Percentiles rank a stretch among this genome's conserved stretches.
phyloP scores from a whole-genome alignment of 1,139 yeast species.

The Candida neerlandica region DNA sequence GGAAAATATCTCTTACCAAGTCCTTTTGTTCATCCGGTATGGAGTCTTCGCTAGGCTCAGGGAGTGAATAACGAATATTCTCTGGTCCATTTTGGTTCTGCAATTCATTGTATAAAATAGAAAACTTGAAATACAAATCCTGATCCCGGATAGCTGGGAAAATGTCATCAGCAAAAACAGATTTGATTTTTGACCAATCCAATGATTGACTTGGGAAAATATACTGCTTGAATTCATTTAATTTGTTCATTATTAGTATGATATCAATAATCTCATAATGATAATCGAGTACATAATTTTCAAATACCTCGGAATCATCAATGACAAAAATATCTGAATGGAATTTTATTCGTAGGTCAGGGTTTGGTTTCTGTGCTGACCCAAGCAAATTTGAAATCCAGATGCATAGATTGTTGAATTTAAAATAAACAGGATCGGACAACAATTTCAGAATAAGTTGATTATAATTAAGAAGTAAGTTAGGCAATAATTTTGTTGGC shows the following conservation, averaged over 20 bases:
- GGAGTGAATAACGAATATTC: not conserved
- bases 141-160: conserved; percentile 2
- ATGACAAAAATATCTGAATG: not conserved
- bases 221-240: conserved; percentile 1
- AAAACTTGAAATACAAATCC: conserved; percentile 5
- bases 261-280: conserved; percentile 14
- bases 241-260: conserved; percentile 1
- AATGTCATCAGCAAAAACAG: conserved; percentile 1
- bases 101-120: conserved; percentile 8
- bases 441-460: conserved; percentile 6
- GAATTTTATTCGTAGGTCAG: conserved; percentile 1
- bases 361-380: not conserved
- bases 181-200: conserved; percentile 1
- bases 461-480: conserved; percentile 9
- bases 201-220: not conserved
- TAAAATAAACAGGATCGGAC: conserved; percentile 10
- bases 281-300: conserved; percentile 9
- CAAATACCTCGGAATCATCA: not conserved
- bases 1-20: conserved; percentile 8
- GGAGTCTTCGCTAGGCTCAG: not conserved
- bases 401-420: conserved; percentile 13
- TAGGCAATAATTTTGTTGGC: conserved; percentile 5
- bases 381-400: not conserved
- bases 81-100: not conserved
- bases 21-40: not conserved